Percentiles rank a stretch among this genome's conserved stretches.
These are phyloP conservation scores for Eucalyptus fibrosa DNA, from an alignment of 345 rosid genomes.

Conservation along the genomic window DNA sequence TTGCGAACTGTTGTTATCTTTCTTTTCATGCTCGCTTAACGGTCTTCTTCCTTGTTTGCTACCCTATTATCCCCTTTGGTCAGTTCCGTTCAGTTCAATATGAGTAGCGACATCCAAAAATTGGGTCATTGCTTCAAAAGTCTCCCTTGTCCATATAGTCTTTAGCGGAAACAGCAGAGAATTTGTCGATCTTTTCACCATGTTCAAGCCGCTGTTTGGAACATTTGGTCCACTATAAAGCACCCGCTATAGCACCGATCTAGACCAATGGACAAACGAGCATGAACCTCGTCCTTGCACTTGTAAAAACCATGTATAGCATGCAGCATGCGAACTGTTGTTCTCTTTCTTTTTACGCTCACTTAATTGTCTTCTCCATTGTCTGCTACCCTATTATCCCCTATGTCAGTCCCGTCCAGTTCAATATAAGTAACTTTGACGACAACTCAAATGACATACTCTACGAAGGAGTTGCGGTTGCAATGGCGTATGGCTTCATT, in stretches of 20 bases:
- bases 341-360: neutral
- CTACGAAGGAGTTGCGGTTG: neutral
- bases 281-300: neutral
- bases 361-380: neutral
- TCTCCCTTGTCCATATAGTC: too few relatives aligned
- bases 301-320: neutral
- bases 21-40: neutral
- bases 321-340: neutral
- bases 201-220: neutral
- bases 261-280: neutral
- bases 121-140: too few relatives aligned
- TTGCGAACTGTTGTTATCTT: neutral
- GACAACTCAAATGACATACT: neutral
- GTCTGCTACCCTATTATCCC: neutral
- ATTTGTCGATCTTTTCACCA: neutral
- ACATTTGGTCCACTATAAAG: neutral
- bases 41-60: neutral
- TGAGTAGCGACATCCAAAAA: neutral
- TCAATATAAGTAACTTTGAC: neutral
- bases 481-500: accelerated
- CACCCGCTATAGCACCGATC: neutral
- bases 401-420: neutral
- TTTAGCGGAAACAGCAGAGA: too few relatives aligned
- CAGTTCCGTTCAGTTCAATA: neutral
- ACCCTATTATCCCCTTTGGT: neutral